Conservation (phyloP, 176 grass and related monocot species). For the Oryza brachyantha region DNA sequence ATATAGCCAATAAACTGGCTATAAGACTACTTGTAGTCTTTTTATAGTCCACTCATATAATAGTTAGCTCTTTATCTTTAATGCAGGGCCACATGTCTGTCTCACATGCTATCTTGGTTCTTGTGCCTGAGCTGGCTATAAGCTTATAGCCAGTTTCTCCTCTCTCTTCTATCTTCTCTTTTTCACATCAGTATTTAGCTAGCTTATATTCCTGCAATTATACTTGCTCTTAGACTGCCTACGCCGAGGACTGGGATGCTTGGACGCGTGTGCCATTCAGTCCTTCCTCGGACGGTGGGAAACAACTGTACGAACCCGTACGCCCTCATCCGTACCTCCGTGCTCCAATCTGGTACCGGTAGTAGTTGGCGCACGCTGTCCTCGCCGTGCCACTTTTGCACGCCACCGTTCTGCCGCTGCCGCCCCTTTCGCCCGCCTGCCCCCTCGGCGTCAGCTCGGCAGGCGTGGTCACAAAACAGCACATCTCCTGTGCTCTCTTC, state of each 20-base stretch:
- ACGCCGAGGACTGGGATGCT: neutral
- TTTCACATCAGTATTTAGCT: too few relatives aligned
- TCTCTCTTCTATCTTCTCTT: too few relatives aligned
- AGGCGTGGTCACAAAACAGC: neutral
- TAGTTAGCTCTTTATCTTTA: too few relatives aligned
- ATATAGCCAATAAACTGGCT: too few relatives aligned
- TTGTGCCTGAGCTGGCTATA: too few relatives aligned
- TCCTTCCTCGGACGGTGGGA: neutral
- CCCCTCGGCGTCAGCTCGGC: neutral
- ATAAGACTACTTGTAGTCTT: too few relatives aligned
- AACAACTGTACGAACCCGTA: slow-evolving; percentile 35
- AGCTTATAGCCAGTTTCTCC: too few relatives aligned
- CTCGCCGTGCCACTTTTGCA: slow-evolving; percentile 3
- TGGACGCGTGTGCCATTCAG: slow-evolving; percentile 13
- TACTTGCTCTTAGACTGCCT: too few relatives aligned
- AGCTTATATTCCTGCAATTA: too few relatives aligned
- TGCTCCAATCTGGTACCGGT: neutral
- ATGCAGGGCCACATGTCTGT: too few relatives aligned
- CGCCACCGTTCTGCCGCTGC: neutral
- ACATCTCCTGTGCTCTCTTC: neutral
- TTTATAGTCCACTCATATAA: too few relatives aligned
- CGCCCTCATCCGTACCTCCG: neutral
- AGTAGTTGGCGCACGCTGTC: slow-evolving; percentile 33
- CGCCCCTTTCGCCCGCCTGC: neutral
- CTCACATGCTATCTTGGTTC: too few relatives aligned